Percentiles rank a stretch among this genome's conserved stretches.
These are phyloP conservation scores for Botrytis porri DNA, from an alignment of 2,329 filamentous ascomycete genomes.

Conservation along the genomic window DNA sequence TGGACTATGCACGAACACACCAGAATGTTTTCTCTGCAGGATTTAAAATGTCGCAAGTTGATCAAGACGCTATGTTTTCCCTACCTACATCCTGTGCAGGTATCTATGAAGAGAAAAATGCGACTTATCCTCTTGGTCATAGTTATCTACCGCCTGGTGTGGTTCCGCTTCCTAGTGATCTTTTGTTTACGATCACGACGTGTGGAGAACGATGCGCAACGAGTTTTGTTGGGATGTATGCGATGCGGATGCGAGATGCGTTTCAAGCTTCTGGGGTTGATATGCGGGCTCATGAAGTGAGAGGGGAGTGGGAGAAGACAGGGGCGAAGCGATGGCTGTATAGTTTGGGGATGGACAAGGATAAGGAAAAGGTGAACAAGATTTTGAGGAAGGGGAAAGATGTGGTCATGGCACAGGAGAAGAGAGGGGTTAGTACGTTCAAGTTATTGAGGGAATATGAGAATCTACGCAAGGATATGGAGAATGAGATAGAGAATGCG, in stretches of 20 bases:
- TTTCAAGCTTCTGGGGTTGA: constrained; percentile 1
- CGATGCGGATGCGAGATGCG: constrained; percentile 1
- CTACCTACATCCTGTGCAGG: background rate
- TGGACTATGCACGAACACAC: background rate
- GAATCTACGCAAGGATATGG: background rate
- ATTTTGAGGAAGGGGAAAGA: background rate
- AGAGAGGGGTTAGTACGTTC: background rate
- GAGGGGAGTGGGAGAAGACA: background rate
- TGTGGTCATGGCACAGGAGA: background rate
- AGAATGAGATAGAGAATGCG: background rate
- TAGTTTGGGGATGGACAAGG: constrained; percentile 2
- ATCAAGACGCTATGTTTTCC: background rate
- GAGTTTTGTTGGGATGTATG: background rate
- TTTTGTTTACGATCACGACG: constrained; percentile 1
- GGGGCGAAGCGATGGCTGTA: constrained; percentile 1
- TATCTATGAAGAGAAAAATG: background rate
- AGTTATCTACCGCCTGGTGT: background rate
- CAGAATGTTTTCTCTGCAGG: background rate
- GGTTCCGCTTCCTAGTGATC: background rate
- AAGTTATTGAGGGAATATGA: constrained; percentile 5
- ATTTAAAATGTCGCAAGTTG: background rate
- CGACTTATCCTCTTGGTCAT: constrained; percentile 16
- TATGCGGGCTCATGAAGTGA: background rate
- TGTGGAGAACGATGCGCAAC: background rate
- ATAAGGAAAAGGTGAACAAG: background rate